Evolutionary conservation across 331 rosid species (phyloP).

Genomic region (Saraca asoca): DNA sequence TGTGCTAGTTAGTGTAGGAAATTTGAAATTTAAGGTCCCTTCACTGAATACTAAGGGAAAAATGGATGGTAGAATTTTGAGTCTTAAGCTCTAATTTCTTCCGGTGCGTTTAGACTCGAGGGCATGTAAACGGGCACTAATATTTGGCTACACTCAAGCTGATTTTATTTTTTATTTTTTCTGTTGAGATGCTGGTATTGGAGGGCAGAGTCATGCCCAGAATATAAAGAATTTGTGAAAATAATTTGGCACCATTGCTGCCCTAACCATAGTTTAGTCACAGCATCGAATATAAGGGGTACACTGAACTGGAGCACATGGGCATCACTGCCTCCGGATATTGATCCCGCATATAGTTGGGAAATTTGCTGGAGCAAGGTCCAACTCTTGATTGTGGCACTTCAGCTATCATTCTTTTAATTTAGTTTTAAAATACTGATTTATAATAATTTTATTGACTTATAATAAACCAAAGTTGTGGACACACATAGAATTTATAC

Average conservation of each 20-base stretch:
- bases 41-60: neutral
- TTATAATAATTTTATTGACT: neutral
- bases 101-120: neutral
- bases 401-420: neutral
- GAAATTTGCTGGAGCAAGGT: neutral
- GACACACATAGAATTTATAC: neutral
- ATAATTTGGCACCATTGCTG: neutral
- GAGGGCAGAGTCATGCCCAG: neutral
- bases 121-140: neutral
- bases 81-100: neutral
- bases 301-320: neutral
- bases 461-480: neutral
- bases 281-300: no score
- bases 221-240: neutral
- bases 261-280: neutral
- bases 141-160: neutral
- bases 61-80: neutral
- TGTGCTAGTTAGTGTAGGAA: neutral
- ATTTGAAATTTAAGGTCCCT: neutral
- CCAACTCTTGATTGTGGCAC: neutral
- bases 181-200: no score
- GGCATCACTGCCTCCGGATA: neutral
- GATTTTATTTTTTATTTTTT: no score
- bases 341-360: neutral
- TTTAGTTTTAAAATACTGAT: no score